Evolutionary conservation across 139 green algal species (phyloP), one percentile per base, ranked within the genome.

Genomic region (Gonium pectorale): DNA sequence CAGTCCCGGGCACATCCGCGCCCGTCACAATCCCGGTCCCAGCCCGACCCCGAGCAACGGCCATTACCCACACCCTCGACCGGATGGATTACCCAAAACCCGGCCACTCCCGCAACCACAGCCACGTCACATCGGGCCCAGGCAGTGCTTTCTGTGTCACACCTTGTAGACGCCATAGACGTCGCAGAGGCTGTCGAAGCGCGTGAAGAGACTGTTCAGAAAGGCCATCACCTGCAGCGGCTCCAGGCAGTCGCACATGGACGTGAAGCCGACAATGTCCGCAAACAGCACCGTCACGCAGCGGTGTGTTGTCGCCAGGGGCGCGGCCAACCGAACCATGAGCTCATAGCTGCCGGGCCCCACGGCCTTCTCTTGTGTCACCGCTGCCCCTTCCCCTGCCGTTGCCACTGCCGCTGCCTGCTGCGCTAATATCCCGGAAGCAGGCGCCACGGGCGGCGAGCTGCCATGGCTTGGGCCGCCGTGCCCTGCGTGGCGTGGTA

Each of bases 201-300:
- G 73, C 8, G 3, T 49, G 74, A 71, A 82, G 2, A 82, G 74
- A 38, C 44, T 38, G 62, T 83, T 83, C 31, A 83, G 77, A 44
- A 83, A 83, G 21, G 40, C 59, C 75, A 83, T 83, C 4, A 83
- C 43, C 21, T 7, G 24, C 35, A 83, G 77, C 21, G 77, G 77
- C 7, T 41, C 11, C 0, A 44, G n/a, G 62, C 31, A 31, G 24
- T 64, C 26, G 77, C 60, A 83, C 77, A 83, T 83, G 60, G 35
- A 44, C 22, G 77, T 83, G 77, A 83, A 83, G 60, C 62, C 60
- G 31, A 69, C 59, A n/a, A n/a, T n/a, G n/a, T n/a, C n/a, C n/a
- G n/a, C n/a, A n/a, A n/a, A n/a, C n/a, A n/a, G n/a, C n/a, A n/a
- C n/a, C n/a, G n/a, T n/a, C n/a, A n/a, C n/a, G n/a, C n/a, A n/a